phyloP scores from a whole-genome alignment of 306 rosid genomes.

The Malus asiatica region DNA sequence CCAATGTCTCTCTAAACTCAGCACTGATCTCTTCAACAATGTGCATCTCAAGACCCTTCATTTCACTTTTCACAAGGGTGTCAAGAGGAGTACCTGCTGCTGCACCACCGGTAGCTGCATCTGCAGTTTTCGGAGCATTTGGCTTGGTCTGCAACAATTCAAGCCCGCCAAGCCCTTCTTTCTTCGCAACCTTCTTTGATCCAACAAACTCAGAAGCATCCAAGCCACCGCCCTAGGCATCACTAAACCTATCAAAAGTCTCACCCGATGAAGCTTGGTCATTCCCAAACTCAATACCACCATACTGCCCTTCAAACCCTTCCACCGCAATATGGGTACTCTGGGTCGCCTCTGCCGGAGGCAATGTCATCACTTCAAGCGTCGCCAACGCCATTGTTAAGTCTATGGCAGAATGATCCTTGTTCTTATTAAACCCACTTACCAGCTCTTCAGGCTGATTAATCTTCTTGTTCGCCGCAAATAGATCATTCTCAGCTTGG shows the following conservation, averaged over 20 bases:
- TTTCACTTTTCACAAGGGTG: slow-evolving; percentile 11
- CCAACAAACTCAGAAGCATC: slow-evolving; percentile 86
- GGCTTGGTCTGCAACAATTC: slow-evolving; percentile 82
- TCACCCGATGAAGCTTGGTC: slow-evolving; percentile 75
- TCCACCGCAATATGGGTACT: slow-evolving; percentile 82
- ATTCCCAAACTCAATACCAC: slow-evolving; percentile 82
- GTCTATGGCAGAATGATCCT: slow-evolving; percentile 71
- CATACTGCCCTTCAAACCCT: slow-evolving; percentile 94
- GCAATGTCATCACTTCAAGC: slow-evolving; percentile 80
- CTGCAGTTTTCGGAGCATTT: slow-evolving; percentile 39
- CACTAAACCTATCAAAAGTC: slow-evolving; percentile 82
- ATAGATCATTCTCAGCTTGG: slow-evolving; percentile 65
- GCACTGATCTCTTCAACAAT: slow-evolving; percentile 5
- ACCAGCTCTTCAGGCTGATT: slow-evolving; percentile 72
- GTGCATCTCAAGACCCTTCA: slow-evolving; percentile 73
- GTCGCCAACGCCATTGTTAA: slow-evolving; percentile 70
- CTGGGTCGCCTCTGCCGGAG: slow-evolving; percentile 88
- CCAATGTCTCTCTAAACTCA: too few relatives aligned
- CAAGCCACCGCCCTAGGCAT: slow-evolving; percentile 96
- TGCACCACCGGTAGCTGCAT: slow-evolving; percentile 23
- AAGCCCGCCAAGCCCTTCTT: slow-evolving; percentile 88
- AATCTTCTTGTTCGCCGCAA: slow-evolving; percentile 87
- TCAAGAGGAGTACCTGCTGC: slow-evolving; percentile 57
- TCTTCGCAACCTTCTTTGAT: slow-evolving; percentile 43
- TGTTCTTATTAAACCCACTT: slow-evolving; percentile 75